Base-by-base conservation (phyloP, 2,329 filamentous ascomycete genomes). In the Claviceps sp. region DNA sequence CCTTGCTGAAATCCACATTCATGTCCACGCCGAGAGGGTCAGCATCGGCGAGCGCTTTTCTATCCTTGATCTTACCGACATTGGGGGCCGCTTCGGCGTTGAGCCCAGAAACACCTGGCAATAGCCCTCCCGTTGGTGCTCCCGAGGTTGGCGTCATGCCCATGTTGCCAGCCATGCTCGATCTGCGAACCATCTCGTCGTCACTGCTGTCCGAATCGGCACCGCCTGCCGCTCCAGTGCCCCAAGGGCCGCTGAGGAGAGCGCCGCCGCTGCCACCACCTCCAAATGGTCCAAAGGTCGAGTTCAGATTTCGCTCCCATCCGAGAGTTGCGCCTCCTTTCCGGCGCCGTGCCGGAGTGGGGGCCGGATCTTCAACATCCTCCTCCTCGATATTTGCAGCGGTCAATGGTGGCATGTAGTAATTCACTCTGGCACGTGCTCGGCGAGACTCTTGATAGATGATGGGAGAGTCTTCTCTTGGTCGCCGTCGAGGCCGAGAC, bases 161-260 rank as follows among this genome's bases (percentile, higher is more conserved):
- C 1, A 88, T 72, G 54, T 82, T 78, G 46, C 84, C 86, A 46
- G 71, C 67, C 55, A 67, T 60, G 40, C 63, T 71, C 7, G 75
- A 79, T 54, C 85, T 79, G 57, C 83, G 81, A 57, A 78, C 75
- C 67, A 81, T 81, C 62, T 98, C 93, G 59, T 98, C 93, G 60
- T 98, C 93, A 65, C 93, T 98, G 66, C 89, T 96, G 64, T 98
- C 93, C 5, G 91, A 95, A 61, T 97, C 93, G 8, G 83, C 86
- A 50, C 85, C 87, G 30, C 84, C 89, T 55, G 81, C 80, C 22
- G 86, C 86, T 13, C 79, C 85, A 44, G 81, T 81, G 52, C 84
- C 85, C 73, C 84, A 86, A 5, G 86, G 84, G 1, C 87, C 88
- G 55, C 75, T 82, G 52, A 91, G 77, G 13, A 93, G 74, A 16